Conservation (phyloP, 192 early-diverging fungal genomes). For the Dimargaris cristalligena region DNA sequence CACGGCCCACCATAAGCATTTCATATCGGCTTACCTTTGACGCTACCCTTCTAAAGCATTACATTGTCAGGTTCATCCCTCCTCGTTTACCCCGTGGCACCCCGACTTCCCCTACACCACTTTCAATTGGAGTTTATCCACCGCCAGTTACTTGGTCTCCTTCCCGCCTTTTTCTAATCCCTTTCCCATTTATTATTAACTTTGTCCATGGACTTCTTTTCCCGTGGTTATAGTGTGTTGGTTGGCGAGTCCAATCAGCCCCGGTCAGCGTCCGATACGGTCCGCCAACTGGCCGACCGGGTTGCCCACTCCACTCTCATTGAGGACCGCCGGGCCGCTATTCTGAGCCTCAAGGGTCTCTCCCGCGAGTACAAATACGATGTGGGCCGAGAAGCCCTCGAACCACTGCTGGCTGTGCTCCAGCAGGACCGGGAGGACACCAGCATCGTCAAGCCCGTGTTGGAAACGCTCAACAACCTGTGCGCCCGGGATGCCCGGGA, state of each 20-base stretch:
- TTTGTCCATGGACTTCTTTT: constrained; percentile 38
- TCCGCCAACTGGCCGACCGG: constrained; percentile 70
- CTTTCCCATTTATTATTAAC: background rate
- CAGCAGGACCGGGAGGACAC: constrained; percentile 69
- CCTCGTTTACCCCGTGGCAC: too few species aligned
- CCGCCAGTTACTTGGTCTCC: too few species aligned
- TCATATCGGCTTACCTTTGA: too few species aligned
- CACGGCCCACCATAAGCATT: too few species aligned
- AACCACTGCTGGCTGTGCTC: constrained; percentile 54
- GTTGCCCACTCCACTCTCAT: constrained; percentile 65
- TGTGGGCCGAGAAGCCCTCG: constrained; percentile 65
- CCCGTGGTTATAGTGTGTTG: constrained; percentile 41
- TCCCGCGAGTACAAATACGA: constrained; percentile 70
- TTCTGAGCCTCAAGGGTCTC: constrained; percentile 70
- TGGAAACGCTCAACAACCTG: constrained; percentile 65
- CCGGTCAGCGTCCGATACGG: constrained; percentile 51
- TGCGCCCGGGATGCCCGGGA: constrained; percentile 33
- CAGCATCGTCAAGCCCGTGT: constrained; percentile 64
- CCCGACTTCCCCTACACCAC: too few species aligned
- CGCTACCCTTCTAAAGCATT: too few species aligned
- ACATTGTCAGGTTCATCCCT: too few species aligned
- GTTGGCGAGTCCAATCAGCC: constrained; percentile 42
- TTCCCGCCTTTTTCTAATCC: background rate
- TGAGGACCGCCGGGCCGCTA: constrained; percentile 80
- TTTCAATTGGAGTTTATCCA: too few species aligned